Percentiles rank a stretch among this genome's conserved stretches.
Evolutionary conservation across 352 stramenopile species (phyloP).

Genomic region (Phytopythium ostracodes): DNA sequence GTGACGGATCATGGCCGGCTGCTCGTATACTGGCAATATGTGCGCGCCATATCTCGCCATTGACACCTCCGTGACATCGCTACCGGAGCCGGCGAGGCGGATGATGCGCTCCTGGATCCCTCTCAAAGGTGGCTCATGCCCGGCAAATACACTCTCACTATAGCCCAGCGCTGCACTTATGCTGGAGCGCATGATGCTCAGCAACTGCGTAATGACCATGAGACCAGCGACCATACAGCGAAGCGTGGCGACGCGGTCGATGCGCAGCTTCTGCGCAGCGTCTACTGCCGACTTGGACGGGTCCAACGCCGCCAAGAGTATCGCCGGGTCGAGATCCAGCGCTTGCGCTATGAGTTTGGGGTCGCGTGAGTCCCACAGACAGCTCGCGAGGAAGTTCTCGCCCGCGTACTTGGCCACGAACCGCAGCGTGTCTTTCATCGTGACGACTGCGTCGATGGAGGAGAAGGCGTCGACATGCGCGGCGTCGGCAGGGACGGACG

Average conservation of each 20-base stretch:
- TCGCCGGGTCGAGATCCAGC: conserved; percentile 29
- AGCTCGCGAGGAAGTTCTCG: conserved; percentile 62
- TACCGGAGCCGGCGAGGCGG: conserved; percentile 45
- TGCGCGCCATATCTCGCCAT: conserved; percentile 61
- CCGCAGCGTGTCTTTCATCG: conserved; percentile 23
- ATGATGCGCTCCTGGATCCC: conserved; percentile 61
- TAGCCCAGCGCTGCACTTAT: conserved; percentile 43
- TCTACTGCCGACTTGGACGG: conserved; percentile 28
- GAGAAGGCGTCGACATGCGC: not conserved
- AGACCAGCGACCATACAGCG: conserved; percentile 52
- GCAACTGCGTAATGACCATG: conserved; percentile 60
- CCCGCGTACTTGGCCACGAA: conserved; percentile 58
- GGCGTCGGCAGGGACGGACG: conserved; percentile 14
- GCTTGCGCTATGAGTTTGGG: conserved; percentile 39
- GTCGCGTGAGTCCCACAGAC: conserved; percentile 54
- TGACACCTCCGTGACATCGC: conserved; percentile 62
- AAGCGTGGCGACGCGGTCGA: conserved; percentile 40
- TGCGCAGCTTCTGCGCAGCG: conserved; percentile 29
- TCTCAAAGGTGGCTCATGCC: conserved; percentile 40
- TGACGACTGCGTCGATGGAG: conserved; percentile 3
- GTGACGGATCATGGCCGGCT: conserved; percentile 38
- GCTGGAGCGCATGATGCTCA: conserved; percentile 55
- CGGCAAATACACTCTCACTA: conserved; percentile 42
- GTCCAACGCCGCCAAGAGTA: conserved; percentile 27
- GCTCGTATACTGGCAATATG: conserved; percentile 60